phyloP scores from a whole-genome alignment of 2,329 filamentous ascomycete species.

The Ophiostoma quercus region DNA sequence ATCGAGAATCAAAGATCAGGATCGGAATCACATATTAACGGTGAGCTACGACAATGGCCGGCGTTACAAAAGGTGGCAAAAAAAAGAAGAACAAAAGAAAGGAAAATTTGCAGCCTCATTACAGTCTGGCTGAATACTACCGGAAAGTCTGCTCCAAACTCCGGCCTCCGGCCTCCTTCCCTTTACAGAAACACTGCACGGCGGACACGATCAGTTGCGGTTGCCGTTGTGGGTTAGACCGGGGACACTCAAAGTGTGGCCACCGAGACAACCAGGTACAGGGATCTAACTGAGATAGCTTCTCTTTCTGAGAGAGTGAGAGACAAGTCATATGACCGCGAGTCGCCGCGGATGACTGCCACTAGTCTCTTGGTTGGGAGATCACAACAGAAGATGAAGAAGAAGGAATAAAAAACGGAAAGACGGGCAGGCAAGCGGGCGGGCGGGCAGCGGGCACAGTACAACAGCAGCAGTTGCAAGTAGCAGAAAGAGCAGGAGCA shows the following conservation, averaged over 20 bases:
- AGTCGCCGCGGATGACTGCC: constrained; percentile 11
- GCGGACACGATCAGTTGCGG: background rate
- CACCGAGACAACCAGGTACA: constrained; percentile 9
- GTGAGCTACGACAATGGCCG: too few relatives aligned
- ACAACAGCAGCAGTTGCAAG: background rate
- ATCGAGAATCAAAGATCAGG: too few relatives aligned
- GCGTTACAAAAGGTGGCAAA: too few relatives aligned
- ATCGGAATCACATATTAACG: too few relatives aligned
- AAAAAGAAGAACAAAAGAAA: background rate
- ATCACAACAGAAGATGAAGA: background rate
- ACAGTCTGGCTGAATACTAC: background rate
- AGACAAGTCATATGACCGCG: constrained; percentile 12
- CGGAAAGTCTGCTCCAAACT: background rate
- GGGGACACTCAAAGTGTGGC: background rate
- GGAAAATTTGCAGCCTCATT: too few relatives aligned
- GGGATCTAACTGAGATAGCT: background rate
- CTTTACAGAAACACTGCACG: background rate
- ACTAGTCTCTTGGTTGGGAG: background rate
- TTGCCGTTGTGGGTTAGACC: background rate
- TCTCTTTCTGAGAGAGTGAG: too few relatives aligned
- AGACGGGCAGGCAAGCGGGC: background rate
- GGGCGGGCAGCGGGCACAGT: background rate
- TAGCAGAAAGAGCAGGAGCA: background rate
- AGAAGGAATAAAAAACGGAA: too few relatives aligned
- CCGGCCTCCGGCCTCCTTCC: background rate